Percentiles rank a stretch among this genome's conserved stretches.
phyloP scores from a whole-genome alignment of 495 filamentous ascomycete species.

The Talaromyces borbonicus region DNA sequence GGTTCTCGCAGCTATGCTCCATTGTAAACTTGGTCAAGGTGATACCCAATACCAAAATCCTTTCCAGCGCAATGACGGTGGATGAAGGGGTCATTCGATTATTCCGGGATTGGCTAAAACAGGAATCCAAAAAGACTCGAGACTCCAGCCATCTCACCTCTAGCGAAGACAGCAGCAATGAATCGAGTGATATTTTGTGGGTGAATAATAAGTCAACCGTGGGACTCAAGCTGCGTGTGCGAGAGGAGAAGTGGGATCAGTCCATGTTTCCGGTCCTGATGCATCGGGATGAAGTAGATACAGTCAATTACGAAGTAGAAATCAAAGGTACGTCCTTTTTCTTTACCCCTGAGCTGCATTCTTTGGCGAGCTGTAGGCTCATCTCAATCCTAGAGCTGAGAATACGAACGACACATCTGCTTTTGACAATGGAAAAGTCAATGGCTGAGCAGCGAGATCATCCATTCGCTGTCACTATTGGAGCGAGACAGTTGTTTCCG shows the following conservation, averaged over 20 bases:
- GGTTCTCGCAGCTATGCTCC: constrained; percentile 62
- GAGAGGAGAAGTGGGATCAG: constrained; percentile 22
- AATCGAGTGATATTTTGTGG: constrained; percentile 41
- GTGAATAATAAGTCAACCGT: constrained; percentile 42
- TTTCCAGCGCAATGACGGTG: constrained; percentile 51
- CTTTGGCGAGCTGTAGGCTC: background rate
- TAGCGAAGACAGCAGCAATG: background rate
- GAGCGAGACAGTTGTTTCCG: background rate
- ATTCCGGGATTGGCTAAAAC: constrained; percentile 60
- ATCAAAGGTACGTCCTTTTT: constrained; percentile 42
- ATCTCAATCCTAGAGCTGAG: constrained; percentile 39
- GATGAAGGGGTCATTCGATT: constrained; percentile 55
- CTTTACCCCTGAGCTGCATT: background rate
- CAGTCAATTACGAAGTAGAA: constrained; percentile 50
- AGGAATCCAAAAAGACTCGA: constrained; percentile 14
- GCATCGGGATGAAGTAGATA: constrained; percentile 42
- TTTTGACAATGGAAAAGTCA: constrained; percentile 48
- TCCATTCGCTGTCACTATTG: constrained; percentile 41
- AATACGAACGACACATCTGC: constrained; percentile 47
- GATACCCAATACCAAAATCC: constrained; percentile 43
- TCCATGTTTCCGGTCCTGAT: constrained; percentile 30
- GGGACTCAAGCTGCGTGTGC: constrained; percentile 48
- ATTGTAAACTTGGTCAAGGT: constrained; percentile 59
- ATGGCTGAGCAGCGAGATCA: constrained; percentile 42
- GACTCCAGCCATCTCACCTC: background rate